Evolutionary conservation across 305 asterid species (phyloP), one percentile per base, ranked within the genome.

Genomic region (Ruellia speciosa): DNA sequence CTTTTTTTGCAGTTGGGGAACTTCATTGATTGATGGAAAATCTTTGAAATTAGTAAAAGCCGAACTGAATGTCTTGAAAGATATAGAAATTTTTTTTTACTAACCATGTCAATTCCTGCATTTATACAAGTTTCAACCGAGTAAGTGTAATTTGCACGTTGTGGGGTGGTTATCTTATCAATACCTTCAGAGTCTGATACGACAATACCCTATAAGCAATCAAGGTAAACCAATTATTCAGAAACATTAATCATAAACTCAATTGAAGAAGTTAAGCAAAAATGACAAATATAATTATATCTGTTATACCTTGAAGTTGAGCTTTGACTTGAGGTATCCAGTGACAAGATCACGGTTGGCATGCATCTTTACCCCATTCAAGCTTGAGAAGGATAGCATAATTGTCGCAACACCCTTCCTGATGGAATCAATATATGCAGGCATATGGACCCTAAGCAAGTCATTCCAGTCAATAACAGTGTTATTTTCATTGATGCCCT

Each of bases 91-190:
- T 14, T 16, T 15, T 5, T 10, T 51, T 51, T 18, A 20, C 69
- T 60, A 55, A 75, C 87, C 87, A 78, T 78, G 64, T 81, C 84
- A 18, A 78, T 63, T 60, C 87, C 87, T 58, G 87, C 85, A 54
- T 33, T 61, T 43, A 81, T 61, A 17, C 84, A 74, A 0, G 62
- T 66, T 70, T 70, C 77, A 47, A 81, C 75, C 16, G 81, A 78
- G 56, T 59, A 73, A 2, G 77, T 71, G 41, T 78, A 81, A 73
- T 81, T 78, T 4, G 77, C 73, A 58, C 52, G 74, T 24, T 65
- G 48, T 0, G 88, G 85, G 14, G 70, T 45, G 3, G 81, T 81
- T 20, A 81, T 65, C 17, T 75, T 66, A 45, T 77, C 83, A 15
- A 77, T 58, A 47, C 82, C 82, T 56, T 66, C 31, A 72, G 62